Conservation (phyloP, 257 asterid genomes). For the Thymus mandschuricus region DNA sequence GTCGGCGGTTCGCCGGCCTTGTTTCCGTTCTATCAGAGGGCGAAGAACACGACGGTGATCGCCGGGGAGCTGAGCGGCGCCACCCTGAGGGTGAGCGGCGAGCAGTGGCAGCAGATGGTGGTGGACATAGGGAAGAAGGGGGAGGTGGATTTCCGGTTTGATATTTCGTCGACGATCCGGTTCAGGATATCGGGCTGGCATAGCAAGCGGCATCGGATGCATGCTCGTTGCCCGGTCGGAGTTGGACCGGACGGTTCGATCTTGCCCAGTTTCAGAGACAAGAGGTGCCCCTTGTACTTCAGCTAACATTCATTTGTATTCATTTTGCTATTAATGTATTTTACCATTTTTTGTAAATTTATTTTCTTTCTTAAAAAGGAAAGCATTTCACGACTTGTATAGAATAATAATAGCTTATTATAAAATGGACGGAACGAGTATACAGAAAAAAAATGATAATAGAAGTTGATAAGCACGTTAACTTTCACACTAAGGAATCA, state of each 20-base stretch:
- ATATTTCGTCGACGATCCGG: constrained; percentile 48
- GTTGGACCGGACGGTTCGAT: constrained; percentile 72
- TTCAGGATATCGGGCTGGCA: constrained; percentile 68
- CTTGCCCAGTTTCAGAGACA: constrained; percentile 48
- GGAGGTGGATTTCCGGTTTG: constrained; percentile 53
- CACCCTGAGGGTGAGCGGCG: constrained; percentile 42
- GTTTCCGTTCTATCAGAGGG: constrained; percentile 59
- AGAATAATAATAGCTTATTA: too few species aligned
- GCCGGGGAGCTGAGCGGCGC: constrained; percentile 53
- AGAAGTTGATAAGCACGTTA: too few species aligned
- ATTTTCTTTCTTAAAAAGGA: too few species aligned
- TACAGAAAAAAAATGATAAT: too few species aligned
- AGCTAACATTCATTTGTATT: constrained; percentile 26
- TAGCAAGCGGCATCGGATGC: constrained; percentile 64
- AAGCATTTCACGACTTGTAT: too few species aligned
- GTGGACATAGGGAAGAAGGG: constrained; percentile 52
- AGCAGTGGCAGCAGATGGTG: constrained; percentile 52
- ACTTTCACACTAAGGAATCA: too few species aligned
- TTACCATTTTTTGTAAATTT: too few species aligned
- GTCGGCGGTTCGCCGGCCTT: constrained; percentile 46
- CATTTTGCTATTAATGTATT: neutral
- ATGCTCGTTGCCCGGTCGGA: constrained; percentile 67
- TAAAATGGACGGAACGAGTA: too few species aligned
- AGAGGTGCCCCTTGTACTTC: constrained; percentile 71
- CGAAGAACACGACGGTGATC: constrained; percentile 60